phyloP scores from a whole-genome alignment of 1,284 basidiomycete species.

The Austroboletus novae-zelandiae region DNA sequence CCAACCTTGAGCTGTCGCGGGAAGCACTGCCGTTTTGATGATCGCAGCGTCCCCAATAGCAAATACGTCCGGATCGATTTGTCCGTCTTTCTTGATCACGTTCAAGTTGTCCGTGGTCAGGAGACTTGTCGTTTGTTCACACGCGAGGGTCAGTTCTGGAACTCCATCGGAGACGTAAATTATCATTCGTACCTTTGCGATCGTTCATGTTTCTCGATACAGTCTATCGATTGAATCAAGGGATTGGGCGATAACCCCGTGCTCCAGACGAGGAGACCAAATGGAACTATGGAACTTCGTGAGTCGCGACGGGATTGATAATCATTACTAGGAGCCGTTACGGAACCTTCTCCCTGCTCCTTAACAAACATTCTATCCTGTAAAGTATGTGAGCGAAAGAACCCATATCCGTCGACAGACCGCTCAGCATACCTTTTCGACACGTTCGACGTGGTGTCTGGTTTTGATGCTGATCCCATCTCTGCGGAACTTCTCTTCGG shows the following conservation, averaged over 20 bases:
- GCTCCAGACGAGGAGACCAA: slow-evolving; percentile 84
- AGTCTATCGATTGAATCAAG: slow-evolving; percentile 59
- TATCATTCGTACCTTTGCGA: slow-evolving; percentile 50
- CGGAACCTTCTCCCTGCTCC: slow-evolving; percentile 59
- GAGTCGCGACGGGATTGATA: slow-evolving; percentile 6
- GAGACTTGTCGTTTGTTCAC: slow-evolving; percentile 39
- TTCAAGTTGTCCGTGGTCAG: slow-evolving; percentile 64
- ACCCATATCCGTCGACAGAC: slow-evolving; percentile 10
- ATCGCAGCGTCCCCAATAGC: slow-evolving; percentile 81
- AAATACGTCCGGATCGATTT: slow-evolving; percentile 71
- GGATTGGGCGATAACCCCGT: slow-evolving; percentile 83
- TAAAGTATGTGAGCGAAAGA: slow-evolving; percentile 15
- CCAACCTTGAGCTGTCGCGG: slow-evolving; percentile 80
- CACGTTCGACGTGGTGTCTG: slow-evolving; percentile 76
- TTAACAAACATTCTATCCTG: slow-evolving; percentile 59
- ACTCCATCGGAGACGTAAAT: slow-evolving; percentile 4
- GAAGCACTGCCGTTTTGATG: slow-evolving; percentile 61
- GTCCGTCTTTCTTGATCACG: slow-evolving; percentile 54
- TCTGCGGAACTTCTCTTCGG: slow-evolving; percentile 70
- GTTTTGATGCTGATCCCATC: slow-evolving; percentile 78
- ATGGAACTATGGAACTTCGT: slow-evolving; percentile 51
- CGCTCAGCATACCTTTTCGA: slow-evolving; percentile 51
- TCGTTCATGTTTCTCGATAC: slow-evolving; percentile 61
- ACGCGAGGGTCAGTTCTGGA: slow-evolving; percentile 7
- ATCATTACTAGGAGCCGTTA: slow-evolving; percentile 11